Evolutionary conservation across 2,329 filamentous ascomycete genomes (phyloP).

Genomic region (Colletotrichum sojae): DNA sequence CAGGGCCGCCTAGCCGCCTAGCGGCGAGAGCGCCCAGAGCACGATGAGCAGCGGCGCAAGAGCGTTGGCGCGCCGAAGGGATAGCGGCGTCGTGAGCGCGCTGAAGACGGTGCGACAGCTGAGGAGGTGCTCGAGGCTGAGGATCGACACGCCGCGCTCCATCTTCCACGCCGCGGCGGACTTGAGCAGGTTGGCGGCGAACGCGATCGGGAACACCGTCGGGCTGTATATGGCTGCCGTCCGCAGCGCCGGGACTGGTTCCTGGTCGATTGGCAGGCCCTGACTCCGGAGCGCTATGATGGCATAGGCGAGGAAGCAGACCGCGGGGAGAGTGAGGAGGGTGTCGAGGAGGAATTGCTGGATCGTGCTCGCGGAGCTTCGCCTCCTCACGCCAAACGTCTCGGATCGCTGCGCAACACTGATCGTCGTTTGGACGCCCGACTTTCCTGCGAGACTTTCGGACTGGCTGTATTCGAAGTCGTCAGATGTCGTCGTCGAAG

Average conservation of each 20-base stretch:
- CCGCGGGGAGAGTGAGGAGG: neutral
- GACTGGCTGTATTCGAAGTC: too few species aligned
- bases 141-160: conserved; percentile 14
- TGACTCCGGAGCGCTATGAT: neutral
- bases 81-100: conserved; percentile 10
- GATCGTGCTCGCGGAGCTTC: neutral
- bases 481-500: too few species aligned
- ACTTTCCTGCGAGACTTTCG: too few species aligned
- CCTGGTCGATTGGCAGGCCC: neutral
- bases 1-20: conserved; percentile 23
- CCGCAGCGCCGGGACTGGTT: neutral
- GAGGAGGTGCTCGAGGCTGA: conserved; percentile 16
- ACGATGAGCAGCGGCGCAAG: conserved; percentile 10
- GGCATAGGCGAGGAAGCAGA: conserved; percentile 10
- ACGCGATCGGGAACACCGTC: conserved; percentile 20
- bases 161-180: conserved; percentile 16
- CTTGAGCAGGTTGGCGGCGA: conserved; percentile 24
- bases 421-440: too few species aligned
- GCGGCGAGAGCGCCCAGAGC: conserved; percentile 25
- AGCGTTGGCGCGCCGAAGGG: neutral
- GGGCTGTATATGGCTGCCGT: conserved; percentile 15
- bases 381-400: neutral
- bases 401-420: neutral
- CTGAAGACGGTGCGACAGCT: conserved; percentile 18
- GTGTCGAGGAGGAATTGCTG: neutral